These are phyloP conservation scores for Plasmodium chabaudi DNA, from an alignment of 169 alveolate genomes.

Conservation along the genomic window DNA sequence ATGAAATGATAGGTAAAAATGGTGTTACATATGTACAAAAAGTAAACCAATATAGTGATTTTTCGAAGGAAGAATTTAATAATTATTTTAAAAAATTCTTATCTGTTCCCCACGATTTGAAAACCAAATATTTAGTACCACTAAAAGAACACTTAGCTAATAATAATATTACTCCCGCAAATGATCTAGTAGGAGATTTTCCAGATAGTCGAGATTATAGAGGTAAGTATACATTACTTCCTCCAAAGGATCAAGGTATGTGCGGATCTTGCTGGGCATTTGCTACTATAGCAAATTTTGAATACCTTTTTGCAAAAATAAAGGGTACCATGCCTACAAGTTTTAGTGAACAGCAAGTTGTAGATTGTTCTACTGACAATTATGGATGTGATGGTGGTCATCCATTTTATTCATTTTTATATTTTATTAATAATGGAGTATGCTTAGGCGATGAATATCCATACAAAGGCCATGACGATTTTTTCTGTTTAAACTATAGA, in stretches of 20 bases:
- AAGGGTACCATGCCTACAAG: constrained; percentile 36
- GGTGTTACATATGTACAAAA: constrained; percentile 22
- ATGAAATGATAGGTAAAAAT: constrained; percentile 2
- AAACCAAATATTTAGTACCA: constrained; percentile 41
- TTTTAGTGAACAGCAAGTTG: constrained; percentile 92
- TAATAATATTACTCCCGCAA: neutral
- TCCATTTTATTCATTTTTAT: constrained; percentile 87
- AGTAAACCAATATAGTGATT: constrained; percentile 55
- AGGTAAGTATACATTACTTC: constrained; percentile 40
- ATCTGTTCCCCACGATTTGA: constrained; percentile 30
- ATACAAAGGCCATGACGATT: constrained; percentile 78
- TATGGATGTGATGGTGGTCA: constrained; percentile 92
- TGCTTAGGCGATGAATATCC: constrained; percentile 81
- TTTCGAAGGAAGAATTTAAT: constrained; percentile 52
- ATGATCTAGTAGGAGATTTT: neutral
- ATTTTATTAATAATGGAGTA: constrained; percentile 85
- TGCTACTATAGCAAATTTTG: constrained; percentile 86
- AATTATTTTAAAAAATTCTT: constrained; percentile 43
- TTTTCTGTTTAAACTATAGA: constrained; percentile 71
- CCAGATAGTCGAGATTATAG: constrained; percentile 59
- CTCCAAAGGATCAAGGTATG: constrained; percentile 83
- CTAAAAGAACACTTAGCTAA: neutral
- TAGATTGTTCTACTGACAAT: constrained; percentile 86
- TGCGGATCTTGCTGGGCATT: constrained; percentile 93
- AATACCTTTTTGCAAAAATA: constrained; percentile 79